A percentile compares a stretch with the other conserved stretches of the same genome.
Evolutionary conservation across 2,329 filamentous ascomycete genomes (phyloP).

Genomic region (Fusarium brevicatenulatum): DNA sequence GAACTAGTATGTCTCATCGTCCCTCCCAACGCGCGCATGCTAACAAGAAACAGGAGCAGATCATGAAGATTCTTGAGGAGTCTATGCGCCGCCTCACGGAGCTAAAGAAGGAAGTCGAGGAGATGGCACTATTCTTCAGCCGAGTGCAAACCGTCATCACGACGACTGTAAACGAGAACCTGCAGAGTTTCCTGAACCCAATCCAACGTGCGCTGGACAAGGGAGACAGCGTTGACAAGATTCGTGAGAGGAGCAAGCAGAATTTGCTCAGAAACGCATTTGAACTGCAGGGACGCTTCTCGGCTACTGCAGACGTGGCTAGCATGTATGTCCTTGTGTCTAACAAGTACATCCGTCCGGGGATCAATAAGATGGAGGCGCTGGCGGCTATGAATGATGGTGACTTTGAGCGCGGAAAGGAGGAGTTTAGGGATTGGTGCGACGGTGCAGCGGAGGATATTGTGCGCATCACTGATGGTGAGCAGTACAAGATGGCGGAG

Average conservation of each 20-base stretch:
- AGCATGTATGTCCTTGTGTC: neutral
- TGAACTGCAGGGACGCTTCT: neutral
- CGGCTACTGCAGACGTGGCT: neutral
- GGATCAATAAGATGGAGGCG: too few species aligned
- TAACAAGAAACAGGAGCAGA: neutral
- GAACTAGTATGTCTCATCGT: neutral
- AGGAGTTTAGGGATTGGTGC: too few species aligned
- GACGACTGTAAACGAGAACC: neutral
- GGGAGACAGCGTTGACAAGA: neutral
- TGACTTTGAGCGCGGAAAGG: too few species aligned
- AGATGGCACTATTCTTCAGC: neutral
- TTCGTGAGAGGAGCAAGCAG: neutral
- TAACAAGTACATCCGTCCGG: too few species aligned
- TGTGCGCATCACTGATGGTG: too few species aligned
- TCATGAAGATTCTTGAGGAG: neutral
- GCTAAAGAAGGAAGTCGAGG: neutral
- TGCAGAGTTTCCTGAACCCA: neutral
- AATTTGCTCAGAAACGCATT: neutral
- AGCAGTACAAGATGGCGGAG: too few species aligned
- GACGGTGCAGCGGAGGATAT: too few species aligned
- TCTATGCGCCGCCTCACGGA: neutral
- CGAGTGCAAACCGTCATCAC: neutral
- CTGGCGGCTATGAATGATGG: too few species aligned
- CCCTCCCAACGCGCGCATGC: rapidly evolving
- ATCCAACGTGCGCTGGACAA: neutral